phyloP scores from a whole-genome alignment of 2,329 filamentous ascomycete species.

The Stagonosporopsis vannaccii region DNA sequence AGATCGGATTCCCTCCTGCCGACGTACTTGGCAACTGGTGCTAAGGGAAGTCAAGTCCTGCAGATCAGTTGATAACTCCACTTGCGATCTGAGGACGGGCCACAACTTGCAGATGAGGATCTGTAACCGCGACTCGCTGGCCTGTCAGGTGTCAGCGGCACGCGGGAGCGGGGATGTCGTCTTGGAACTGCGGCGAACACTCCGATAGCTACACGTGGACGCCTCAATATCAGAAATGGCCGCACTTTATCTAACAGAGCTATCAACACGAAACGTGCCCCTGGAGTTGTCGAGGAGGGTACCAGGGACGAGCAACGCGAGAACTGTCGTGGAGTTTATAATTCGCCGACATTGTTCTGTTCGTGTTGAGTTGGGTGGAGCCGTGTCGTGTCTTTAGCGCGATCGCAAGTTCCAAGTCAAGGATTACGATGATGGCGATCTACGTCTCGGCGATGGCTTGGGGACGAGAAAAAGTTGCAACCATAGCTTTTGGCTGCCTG shows the following conservation, averaged over 20 bases:
- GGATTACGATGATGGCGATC: background rate
- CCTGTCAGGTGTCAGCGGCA: slow-evolving; percentile 12
- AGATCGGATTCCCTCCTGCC: background rate
- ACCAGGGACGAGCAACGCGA: background rate
- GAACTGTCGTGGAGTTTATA: background rate
- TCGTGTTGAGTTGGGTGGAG: background rate
- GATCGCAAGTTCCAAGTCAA: slow-evolving; percentile 1
- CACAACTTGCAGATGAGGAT: slow-evolving; percentile 1
- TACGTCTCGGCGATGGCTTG: background rate
- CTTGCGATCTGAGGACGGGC: slow-evolving; percentile 7
- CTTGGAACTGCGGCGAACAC: background rate
- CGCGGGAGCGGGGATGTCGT: slow-evolving; percentile 7
- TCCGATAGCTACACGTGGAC: background rate
- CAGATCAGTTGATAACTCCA: background rate
- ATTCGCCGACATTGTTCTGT: background rate
- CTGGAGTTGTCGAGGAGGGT: background rate
- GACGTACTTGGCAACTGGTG: background rate
- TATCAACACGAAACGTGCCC: background rate
- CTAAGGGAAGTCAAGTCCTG: background rate
- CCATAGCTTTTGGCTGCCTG: too few species aligned
- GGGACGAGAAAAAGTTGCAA: background rate
- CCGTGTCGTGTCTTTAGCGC: slow-evolving; percentile 1
- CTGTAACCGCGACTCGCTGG: background rate
- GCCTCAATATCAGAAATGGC: background rate
- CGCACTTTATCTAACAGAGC: background rate